Conservation (phyloP, 2,329 filamentous ascomycete genomes). For the Trichoderma hamatum region DNA sequence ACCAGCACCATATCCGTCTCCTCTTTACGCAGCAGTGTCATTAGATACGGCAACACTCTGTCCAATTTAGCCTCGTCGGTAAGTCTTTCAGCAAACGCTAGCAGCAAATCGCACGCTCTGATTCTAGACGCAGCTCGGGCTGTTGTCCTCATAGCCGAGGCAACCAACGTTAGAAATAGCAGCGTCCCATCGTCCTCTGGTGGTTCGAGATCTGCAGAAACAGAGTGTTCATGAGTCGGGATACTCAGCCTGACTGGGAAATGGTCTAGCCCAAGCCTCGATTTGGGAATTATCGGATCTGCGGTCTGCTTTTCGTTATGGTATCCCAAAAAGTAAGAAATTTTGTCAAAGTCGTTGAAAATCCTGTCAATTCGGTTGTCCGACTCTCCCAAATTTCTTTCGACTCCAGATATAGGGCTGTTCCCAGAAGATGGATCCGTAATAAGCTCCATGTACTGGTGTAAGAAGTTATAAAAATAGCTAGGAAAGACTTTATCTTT, state of each 20-base stretch:
- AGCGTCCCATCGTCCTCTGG: conserved; percentile 84
- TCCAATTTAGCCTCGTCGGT: conserved; percentile 97
- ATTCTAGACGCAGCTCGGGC: conserved; percentile 85
- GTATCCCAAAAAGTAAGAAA: conserved; percentile 89
- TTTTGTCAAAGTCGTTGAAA: conserved; percentile 95
- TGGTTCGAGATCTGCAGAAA: conserved; percentile 62
- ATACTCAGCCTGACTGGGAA: conserved; percentile 86
- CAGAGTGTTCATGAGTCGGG: conserved; percentile 77
- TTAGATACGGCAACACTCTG: conserved; percentile 86
- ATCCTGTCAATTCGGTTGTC: conserved; percentile 94
- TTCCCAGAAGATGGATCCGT: conserved; percentile 86
- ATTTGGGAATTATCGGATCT: conserved; percentile 34
- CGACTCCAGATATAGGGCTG: conserved; percentile 66
- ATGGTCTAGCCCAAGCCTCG: conserved; percentile 59
- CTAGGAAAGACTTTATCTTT: conserved; percentile 89
- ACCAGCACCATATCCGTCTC: conserved; percentile 82
- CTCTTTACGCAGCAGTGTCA: conserved; percentile 75
- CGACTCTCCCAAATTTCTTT: conserved; percentile 76
- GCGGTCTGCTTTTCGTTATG: conserved; percentile 54
- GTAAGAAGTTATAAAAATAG: conserved; percentile 96
- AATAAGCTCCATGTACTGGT: conserved; percentile 96
- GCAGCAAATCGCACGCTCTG: conserved; percentile 84
- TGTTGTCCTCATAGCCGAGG: conserved; percentile 86
- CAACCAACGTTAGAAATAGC: conserved; percentile 87
- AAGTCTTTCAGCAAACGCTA: conserved; percentile 87